phyloP scores from a whole-genome alignment of 2,329 filamentous ascomycete genomes.

The Rhytidhysteron rufulum region DNA sequence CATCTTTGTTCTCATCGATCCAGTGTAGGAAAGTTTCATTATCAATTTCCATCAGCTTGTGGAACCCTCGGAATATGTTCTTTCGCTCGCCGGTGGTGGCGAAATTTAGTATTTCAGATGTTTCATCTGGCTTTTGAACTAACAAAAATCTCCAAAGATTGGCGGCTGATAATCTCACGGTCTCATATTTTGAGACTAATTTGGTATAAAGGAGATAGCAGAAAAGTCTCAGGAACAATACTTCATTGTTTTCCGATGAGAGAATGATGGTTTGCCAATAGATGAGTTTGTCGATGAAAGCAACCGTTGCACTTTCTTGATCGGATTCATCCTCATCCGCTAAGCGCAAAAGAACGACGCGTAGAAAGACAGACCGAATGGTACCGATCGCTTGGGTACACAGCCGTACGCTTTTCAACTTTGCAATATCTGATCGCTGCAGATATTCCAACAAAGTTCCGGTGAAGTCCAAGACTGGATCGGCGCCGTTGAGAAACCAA shows the following conservation, averaged over 20 bases:
- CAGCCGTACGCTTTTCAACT: conserved; percentile 82
- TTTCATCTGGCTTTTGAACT: conserved; percentile 87
- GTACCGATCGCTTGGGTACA: conserved; percentile 78
- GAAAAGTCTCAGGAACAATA: conserved; percentile 78
- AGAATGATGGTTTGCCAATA: conserved; percentile 96
- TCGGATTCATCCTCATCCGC: conserved; percentile 74
- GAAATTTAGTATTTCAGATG: conserved; percentile 67
- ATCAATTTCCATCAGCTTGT: conserved; percentile 80
- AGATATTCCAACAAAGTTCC: conserved; percentile 85
- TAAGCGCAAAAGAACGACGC: conserved; percentile 73
- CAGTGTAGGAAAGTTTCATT: conserved; percentile 83
- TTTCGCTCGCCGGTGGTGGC: conserved; percentile 67
- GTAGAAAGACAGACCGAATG: conserved; percentile 73
- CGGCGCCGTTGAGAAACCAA: conserved; percentile 89
- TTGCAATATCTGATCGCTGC: conserved; percentile 76
- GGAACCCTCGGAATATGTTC: conserved; percentile 70
- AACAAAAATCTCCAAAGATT: conserved; percentile 88
- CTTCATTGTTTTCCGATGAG: conserved; percentile 69
- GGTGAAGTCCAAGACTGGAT: conserved; percentile 77
- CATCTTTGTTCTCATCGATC: conserved; percentile 77
- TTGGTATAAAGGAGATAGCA: conserved; percentile 94
- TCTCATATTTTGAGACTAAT: conserved; percentile 65
- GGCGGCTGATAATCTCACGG: conserved; percentile 71
- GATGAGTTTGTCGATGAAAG: conserved; percentile 77
- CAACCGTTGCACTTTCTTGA: conserved; percentile 59